phyloP scores from a whole-genome alignment of 2,329 filamentous ascomycete species.

The Rutstroemia sp. region DNA sequence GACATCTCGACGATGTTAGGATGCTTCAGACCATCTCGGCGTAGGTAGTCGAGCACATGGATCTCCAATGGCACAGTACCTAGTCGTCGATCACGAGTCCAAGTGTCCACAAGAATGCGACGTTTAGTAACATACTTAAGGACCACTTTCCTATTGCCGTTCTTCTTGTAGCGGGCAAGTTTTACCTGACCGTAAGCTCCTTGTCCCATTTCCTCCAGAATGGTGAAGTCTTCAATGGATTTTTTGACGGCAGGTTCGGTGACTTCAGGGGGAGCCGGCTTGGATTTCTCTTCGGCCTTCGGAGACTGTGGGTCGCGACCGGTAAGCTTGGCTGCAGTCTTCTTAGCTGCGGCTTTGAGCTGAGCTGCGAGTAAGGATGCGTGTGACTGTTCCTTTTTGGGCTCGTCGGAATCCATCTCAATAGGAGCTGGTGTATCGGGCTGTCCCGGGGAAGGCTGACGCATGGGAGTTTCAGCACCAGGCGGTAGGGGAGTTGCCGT shows the following conservation, averaged over 20 bases:
- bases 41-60: conserved; percentile 89
- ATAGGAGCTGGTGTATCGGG: conserved; percentile 50
- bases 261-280: conserved; percentile 27
- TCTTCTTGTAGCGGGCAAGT: conserved; percentile 77
- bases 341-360: conserved; percentile 49
- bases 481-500: conserved; percentile 57
- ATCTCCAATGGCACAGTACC: conserved; percentile 96
- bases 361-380: conserved; percentile 46
- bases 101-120: conserved; percentile 94
- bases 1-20: conserved; percentile 68
- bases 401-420: conserved; percentile 46
- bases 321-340: conserved; percentile 46
- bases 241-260: conserved; percentile 55
- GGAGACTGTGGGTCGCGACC: conserved; percentile 31
- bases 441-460: conserved; percentile 73
- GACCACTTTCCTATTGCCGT: conserved; percentile 72
- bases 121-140: conserved; percentile 97
- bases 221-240: conserved; percentile 80
- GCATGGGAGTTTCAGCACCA: conserved; percentile 62
- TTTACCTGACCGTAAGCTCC: conserved; percentile 98
- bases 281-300: conserved; percentile 29
- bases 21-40: conserved; percentile 60
- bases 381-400: conserved; percentile 33
- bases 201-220: conserved; percentile 97
- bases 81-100: conserved; percentile 87